Conservation (phyloP, 2,329 filamentous ascomycete species). For the Xylariaceae sp. region DNA sequence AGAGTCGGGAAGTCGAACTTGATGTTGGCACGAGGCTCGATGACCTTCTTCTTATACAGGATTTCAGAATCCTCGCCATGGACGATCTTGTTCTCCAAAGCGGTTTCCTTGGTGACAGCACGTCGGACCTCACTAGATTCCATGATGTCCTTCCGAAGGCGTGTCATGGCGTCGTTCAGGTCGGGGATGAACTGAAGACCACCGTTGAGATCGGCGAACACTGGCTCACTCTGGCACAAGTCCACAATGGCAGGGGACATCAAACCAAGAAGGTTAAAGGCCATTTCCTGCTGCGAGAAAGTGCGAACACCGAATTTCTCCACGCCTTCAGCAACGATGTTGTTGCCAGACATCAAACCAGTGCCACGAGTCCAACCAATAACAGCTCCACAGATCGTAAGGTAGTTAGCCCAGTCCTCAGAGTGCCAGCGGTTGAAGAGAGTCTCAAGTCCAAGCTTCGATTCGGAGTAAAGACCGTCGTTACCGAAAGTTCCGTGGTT, state of each 20-base stretch:
- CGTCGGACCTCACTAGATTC: constrained; percentile 90
- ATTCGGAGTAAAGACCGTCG: constrained; percentile 96
- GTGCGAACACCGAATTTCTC: constrained; percentile 96
- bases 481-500: constrained; percentile 99
- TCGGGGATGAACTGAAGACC: constrained; percentile 96
- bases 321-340: constrained; percentile 93
- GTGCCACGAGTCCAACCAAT: constrained; percentile 99
- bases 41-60: constrained; percentile 88
- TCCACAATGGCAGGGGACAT: constrained; percentile 94
- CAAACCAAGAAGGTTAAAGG: constrained; percentile 92
- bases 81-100: constrained; percentile 94
- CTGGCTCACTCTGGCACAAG: constrained; percentile 89
- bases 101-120: constrained; percentile 91
- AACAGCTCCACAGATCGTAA: constrained; percentile 95
- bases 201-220: constrained; percentile 96
- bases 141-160: constrained; percentile 87
- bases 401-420: constrained; percentile 94
- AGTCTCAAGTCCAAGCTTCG: constrained; percentile 93
- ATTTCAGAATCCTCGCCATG: constrained; percentile 90
- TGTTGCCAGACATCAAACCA: constrained; percentile 96
- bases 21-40: constrained; percentile 94
- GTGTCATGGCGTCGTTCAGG: constrained; percentile 89
- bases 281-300: constrained; percentile 99
- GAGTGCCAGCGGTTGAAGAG: constrained; percentile 98
- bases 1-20: constrained; percentile 92